A percentile compares a stretch with the other conserved stretches of the same genome.
Conservation (phyloP, 2,329 filamentous ascomycete genomes). For the Pseudopyricularia javanii region DNA sequence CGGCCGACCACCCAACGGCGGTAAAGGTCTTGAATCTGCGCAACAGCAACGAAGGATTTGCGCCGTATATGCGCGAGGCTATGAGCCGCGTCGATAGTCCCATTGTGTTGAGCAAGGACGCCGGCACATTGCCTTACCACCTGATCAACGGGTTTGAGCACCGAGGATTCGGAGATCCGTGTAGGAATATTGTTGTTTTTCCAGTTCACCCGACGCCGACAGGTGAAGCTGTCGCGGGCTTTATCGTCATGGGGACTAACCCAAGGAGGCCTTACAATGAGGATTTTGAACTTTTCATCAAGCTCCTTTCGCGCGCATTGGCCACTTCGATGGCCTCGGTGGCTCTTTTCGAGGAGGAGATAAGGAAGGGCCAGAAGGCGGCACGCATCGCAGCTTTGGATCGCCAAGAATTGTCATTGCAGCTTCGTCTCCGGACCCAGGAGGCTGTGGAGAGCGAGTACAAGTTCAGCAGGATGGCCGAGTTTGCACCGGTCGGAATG, state of each 20-base stretch:
- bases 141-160: slow-evolving; percentile 47
- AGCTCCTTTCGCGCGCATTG: slow-evolving; percentile 39
- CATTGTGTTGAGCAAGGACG: slow-evolving; percentile 25
- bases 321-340: slow-evolving; percentile 59
- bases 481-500: slow-evolving; percentile 66
- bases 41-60: slow-evolving; percentile 22
- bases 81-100: slow-evolving; percentile 21
- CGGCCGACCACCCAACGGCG: slow-evolving; percentile 26
- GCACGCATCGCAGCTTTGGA: slow-evolving; percentile 56
- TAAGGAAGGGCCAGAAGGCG: slow-evolving; percentile 40
- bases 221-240: slow-evolving; percentile 51
- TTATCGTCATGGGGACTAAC: slow-evolving; percentile 59
- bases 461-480: slow-evolving; percentile 57
- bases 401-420: slow-evolving; percentile 51
- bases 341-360: slow-evolving; percentile 59
- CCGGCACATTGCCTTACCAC: slow-evolving; percentile 42
- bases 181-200: slow-evolving; percentile 51
- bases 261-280: slow-evolving; percentile 61
- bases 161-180: slow-evolving; percentile 54
- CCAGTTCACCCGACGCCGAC: slow-evolving; percentile 53
- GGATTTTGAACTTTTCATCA: slow-evolving; percentile 58
- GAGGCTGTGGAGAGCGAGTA: slow-evolving; percentile 41
- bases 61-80: slow-evolving; percentile 25
- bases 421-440: slow-evolving; percentile 44
- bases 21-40: slow-evolving; percentile 23